Percentiles rank a stretch among this genome's conserved stretches.
Conservation (phyloP, 2,329 filamentous ascomycete species). For the Pseudogymnoascus sp. region DNA sequence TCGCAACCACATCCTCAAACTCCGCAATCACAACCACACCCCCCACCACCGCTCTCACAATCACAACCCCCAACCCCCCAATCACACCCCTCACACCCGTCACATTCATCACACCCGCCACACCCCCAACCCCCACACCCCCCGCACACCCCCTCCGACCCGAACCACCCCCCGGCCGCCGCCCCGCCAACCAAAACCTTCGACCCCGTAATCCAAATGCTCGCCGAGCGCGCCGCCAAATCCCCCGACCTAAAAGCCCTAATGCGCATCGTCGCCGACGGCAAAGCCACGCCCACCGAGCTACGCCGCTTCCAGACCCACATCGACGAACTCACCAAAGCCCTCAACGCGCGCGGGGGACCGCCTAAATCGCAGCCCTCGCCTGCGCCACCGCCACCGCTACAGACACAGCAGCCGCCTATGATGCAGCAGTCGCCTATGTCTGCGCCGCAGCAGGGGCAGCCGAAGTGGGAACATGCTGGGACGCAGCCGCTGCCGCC, state of each 20-base stretch:
- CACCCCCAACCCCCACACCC: slow-evolving; percentile 3
- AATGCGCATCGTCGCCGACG: slow-evolving; percentile 76
- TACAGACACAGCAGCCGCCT: slow-evolving; percentile 10
- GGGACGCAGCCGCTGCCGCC: slow-evolving; percentile 15
- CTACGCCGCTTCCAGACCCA: slow-evolving; percentile 69
- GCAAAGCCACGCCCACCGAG: slow-evolving; percentile 61
- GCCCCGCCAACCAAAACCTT: slow-evolving; percentile 31
- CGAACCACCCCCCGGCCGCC: slow-evolving; percentile 14
- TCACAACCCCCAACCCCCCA: slow-evolving; percentile 6
- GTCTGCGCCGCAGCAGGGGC: slow-evolving; percentile 16
- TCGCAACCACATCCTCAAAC: slow-evolving; percentile 12
- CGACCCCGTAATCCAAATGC: slow-evolving; percentile 74
- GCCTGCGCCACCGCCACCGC: slow-evolving; percentile 20
- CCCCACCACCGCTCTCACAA: slow-evolving; percentile 12
- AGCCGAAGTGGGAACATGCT: slow-evolving; percentile 17
- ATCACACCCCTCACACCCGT: background rate
- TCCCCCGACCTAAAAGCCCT: slow-evolving; percentile 65
- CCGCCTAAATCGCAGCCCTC: slow-evolving; percentile 37
- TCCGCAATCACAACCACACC: slow-evolving; percentile 15
- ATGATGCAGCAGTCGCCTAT: slow-evolving; percentile 22
- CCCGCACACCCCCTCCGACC: slow-evolving; percentile 9
- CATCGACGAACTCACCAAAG: slow-evolving; percentile 65
- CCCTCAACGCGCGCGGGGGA: slow-evolving; percentile 52
- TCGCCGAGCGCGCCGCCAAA: slow-evolving; percentile 66
- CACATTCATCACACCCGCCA: background rate